Percentiles rank a stretch among this genome's conserved stretches.
These are phyloP conservation scores for Kodamaea restingae DNA, from an alignment of 805 yeast species.

Conservation along the genomic window DNA sequence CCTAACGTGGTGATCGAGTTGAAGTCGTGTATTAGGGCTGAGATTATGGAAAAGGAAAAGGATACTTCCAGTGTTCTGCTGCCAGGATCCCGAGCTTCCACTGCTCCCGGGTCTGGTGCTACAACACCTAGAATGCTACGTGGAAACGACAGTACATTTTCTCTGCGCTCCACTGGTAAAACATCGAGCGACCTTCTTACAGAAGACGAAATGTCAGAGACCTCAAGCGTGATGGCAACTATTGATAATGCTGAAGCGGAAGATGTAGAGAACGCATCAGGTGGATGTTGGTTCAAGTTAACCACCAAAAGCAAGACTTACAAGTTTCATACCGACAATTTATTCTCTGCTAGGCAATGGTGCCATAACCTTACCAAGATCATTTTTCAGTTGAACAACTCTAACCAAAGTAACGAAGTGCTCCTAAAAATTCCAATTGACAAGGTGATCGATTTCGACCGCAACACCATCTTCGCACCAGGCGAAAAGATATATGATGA, in stretches of 20 bases:
- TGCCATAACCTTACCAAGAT: slow-evolving; percentile 67
- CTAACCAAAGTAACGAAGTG: slow-evolving; percentile 68
- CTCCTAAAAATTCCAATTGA: slow-evolving; percentile 71
- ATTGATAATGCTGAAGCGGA: slow-evolving; percentile 17
- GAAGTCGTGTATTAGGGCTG: slow-evolving; percentile 57
- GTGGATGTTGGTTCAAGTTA: slow-evolving; percentile 53
- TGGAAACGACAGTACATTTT: slow-evolving; percentile 1
- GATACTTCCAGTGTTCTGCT: no score
- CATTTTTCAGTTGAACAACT: slow-evolving; percentile 57
- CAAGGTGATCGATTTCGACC: slow-evolving; percentile 60
- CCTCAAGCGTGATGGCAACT: slow-evolving; percentile 15
- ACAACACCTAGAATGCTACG: slow-evolving; percentile 3
- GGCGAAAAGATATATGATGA: slow-evolving; percentile 2
- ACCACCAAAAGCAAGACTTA: slow-evolving; percentile 55
- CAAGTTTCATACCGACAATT: slow-evolving; percentile 69
- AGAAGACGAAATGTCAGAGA: slow-evolving; percentile 19
- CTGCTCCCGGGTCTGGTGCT: slow-evolving; percentile 1
- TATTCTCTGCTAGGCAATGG: slow-evolving; percentile 77
- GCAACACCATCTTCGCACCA: slow-evolving; percentile 46
- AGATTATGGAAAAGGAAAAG: slow-evolving; percentile 34
- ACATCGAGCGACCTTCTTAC: neutral
- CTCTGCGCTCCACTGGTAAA: slow-evolving; percentile 7
- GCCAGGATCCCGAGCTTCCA: no score
- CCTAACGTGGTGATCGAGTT: slow-evolving; percentile 76
- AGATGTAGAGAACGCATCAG: slow-evolving; percentile 26